These are phyloP conservation scores for Allium cepa DNA, from an alignment of 106 monocot species.

Conservation along the genomic window DNA sequence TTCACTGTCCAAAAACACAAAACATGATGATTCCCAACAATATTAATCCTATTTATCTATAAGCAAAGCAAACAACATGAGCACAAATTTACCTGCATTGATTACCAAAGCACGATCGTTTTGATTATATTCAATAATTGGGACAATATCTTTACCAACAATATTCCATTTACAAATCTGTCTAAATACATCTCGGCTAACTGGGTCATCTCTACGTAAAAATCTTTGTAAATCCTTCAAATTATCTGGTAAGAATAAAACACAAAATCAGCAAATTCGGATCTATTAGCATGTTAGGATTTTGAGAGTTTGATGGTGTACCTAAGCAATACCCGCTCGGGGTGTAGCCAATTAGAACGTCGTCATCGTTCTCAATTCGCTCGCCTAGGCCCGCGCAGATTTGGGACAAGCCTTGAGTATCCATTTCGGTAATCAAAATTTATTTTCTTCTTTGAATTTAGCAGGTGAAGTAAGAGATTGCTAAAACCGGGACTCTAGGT, in stretches of 20 bases:
- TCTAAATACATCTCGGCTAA: constrained; percentile 66
- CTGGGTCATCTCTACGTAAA: constrained; percentile 74
- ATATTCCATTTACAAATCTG: constrained; percentile 94
- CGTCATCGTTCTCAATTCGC: constrained; percentile 6
- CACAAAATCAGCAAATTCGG: too few species aligned
- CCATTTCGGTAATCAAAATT: background rate
- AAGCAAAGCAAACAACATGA: background rate
- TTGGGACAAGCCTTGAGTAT: constrained; percentile 3
- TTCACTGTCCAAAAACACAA: constrained; percentile 44
- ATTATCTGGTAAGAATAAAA: constrained; percentile 42
- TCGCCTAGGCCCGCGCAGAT: constrained; percentile 8
- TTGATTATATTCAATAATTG: constrained; percentile 61
- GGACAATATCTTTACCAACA: constrained; percentile 62
- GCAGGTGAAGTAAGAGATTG: background rate
- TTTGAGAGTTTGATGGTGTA: background rate
- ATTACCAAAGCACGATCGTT: constrained; percentile 59
- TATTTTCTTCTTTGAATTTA: background rate
- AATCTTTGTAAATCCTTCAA: constrained; percentile 88
- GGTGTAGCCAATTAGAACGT: constrained; percentile 1
- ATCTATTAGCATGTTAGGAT: background rate
- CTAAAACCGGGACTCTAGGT: constrained; percentile 2
- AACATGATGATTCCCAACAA: background rate
- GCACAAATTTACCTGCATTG: constrained; percentile 29
- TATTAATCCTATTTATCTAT: background rate
- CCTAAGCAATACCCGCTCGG: constrained; percentile 7